Evolutionary conservation across 768 basidiomycete species (phyloP).

Genomic region (Suillus luteus): DNA sequence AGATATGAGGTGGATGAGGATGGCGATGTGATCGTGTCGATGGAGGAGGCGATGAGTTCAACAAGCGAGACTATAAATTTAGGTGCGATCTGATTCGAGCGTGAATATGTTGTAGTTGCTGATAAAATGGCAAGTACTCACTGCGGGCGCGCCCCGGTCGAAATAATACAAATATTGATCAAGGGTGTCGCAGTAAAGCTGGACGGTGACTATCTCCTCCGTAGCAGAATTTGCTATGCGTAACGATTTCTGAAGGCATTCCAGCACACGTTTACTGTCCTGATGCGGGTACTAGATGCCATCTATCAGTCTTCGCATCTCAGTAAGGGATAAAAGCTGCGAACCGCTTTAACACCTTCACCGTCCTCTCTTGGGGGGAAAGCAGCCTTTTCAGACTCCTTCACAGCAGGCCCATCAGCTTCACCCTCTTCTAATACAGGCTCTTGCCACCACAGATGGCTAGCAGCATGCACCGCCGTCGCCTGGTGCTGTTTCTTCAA

Average conservation of each 20-base stretch:
- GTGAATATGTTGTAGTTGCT: background rate
- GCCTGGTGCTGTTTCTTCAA: constrained; percentile 99
- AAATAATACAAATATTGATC: constrained; percentile 97
- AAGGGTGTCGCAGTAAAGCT: constrained; percentile 93
- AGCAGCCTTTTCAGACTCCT: constrained; percentile 22
- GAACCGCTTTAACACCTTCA: constrained; percentile 53
- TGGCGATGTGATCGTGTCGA: constrained; percentile 86
- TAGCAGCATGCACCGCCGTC: constrained; percentile 90
- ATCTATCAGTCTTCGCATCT: constrained; percentile 5
- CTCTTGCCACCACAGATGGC: constrained; percentile 99
- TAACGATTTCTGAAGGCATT: constrained; percentile 95
- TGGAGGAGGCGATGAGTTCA: constrained; percentile 91
- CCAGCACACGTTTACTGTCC: constrained; percentile 96
- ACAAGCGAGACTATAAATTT: constrained; percentile 97
- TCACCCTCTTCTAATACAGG: constrained; percentile 45
- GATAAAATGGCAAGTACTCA: constrained; percentile 42
- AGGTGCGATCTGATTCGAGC: constrained; percentile 68
- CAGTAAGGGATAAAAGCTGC: constrained; percentile 30
- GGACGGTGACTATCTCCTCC: constrained; percentile 95
- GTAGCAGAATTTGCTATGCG: constrained; percentile 96
- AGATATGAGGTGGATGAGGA: constrained; percentile 51
- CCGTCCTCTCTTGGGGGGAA: constrained; percentile 40
- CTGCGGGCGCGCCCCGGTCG: constrained; percentile 89
- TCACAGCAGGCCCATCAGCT: constrained; percentile 35
- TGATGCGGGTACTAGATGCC: constrained; percentile 71